A percentile compares a stretch with the other conserved stretches of the same genome.
Evolutionary conservation across 1,139 yeast genomes (phyloP).

Genomic region (Hemisphaericaspora lyxosophila): DNA sequence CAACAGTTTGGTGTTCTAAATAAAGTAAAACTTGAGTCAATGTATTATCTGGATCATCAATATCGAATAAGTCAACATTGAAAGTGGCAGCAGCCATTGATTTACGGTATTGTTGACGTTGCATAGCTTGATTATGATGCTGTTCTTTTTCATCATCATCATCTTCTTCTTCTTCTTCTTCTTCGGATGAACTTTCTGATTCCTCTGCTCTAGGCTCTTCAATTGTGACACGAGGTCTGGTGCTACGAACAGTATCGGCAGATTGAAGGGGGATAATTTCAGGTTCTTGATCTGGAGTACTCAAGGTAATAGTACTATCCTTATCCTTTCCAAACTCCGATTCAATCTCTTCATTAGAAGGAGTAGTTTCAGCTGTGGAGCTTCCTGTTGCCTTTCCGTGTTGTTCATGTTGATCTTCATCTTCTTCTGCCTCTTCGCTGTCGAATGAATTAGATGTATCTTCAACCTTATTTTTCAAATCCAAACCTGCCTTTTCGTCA

Average conservation of each 20-base stretch:
- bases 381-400: conserved; percentile 22
- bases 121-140: conserved; percentile 37
- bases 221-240: conserved; percentile 2
- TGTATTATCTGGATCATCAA: conserved; percentile 83
- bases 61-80: conserved; percentile 73
- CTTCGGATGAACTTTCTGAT: conserved; percentile 2
- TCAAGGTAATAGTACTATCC: not conserved
- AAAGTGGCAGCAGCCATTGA: conserved; percentile 58
- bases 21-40: conserved; percentile 80
- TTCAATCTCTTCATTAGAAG: conserved; percentile 28
- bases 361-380: conserved; percentile 35
- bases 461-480: not conserved
- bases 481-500: conserved; percentile 1
- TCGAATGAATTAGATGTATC: conserved; percentile 3
- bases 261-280: too few species aligned
- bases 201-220: conserved; percentile 5
- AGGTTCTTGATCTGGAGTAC: not conserved
- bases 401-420: conserved; percentile 9
- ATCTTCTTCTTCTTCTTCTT: conserved; percentile 9
- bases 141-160: conserved; percentile 23
- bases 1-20: conserved; percentile 90
- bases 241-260: not conserved
- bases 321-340: conserved; percentile 18
- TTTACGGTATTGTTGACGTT: conserved; percentile 49
- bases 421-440: conserved; percentile 11